Evolutionary conservation across 2,329 filamentous ascomycete species (phyloP).

Genomic region (Fusarium zealandicum): DNA sequence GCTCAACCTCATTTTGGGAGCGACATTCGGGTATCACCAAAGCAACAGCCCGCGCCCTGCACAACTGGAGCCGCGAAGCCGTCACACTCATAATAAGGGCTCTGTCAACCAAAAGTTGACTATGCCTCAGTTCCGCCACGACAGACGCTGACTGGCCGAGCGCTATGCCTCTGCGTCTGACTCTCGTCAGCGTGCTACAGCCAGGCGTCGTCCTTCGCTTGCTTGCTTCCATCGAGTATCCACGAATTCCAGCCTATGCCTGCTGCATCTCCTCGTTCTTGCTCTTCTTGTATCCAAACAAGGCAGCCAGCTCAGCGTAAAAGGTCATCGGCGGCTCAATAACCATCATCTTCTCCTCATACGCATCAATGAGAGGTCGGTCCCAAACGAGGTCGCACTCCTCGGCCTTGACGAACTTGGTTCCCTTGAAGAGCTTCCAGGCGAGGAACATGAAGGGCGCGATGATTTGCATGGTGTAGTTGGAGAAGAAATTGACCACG

Average conservation of each 20-base stretch:
- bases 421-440: constrained; percentile 67
- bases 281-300: constrained; percentile 23
- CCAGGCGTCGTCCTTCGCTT: not conserved
- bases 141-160: no score
- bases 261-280: constrained; percentile 22
- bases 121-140: no score
- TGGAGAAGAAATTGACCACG: constrained; percentile 51
- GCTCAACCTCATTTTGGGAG: not conserved
- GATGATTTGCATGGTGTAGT: constrained; percentile 60
- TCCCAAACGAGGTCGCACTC: constrained; percentile 65
- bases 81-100: not conserved
- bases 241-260: constrained; percentile 11
- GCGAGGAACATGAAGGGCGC: constrained; percentile 55
- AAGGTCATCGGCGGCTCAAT: constrained; percentile 52
- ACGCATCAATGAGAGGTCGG: constrained; percentile 58
- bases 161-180: not conserved
- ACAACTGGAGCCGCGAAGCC: not conserved
- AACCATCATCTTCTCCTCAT: constrained; percentile 51
- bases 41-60: not conserved
- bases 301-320: constrained; percentile 29
- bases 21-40: not conserved
- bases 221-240: not conserved
- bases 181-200: not conserved
- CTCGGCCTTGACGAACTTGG: constrained; percentile 55
- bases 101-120: not conserved